These are phyloP conservation scores for Suillus fuscotomentosus DNA, from an alignment of 768 basidiomycete genomes.

Conservation along the genomic window DNA sequence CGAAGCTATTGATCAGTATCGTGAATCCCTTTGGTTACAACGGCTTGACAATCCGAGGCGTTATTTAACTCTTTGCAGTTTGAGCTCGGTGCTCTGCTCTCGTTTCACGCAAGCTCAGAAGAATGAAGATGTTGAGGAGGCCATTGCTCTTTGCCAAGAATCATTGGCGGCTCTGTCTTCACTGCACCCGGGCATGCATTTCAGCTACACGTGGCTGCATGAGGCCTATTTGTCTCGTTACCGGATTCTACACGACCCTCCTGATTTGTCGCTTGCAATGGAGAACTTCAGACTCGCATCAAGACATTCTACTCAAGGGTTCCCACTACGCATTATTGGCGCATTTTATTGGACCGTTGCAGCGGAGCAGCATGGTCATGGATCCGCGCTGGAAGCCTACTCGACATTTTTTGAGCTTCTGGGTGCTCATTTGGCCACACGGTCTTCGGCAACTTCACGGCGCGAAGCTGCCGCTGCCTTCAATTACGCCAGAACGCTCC, in stretches of 20 bases:
- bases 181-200: not conserved
- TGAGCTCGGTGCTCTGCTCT: not conserved
- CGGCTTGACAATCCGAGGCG: not conserved
- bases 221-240: not conserved
- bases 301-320: not conserved
- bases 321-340: not conserved
- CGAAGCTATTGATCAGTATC: not conserved
- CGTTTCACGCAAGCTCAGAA: not conserved
- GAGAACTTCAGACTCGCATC: not conserved
- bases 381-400: not conserved
- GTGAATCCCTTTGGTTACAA: not conserved
- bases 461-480: not conserved
- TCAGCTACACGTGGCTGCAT: not conserved
- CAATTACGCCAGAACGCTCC: accelerated
- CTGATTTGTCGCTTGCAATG: not conserved
- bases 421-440: not conserved
- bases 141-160: not conserved
- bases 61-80: not conserved
- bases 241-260: not conserved
- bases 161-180: not conserved
- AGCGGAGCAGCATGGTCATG: not conserved
- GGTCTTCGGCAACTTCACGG: not conserved
- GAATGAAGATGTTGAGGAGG: not conserved
- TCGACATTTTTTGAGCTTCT: not conserved
- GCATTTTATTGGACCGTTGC: too few relatives aligned